Evolutionary conservation across 2,329 filamentous ascomycete species (phyloP), one percentile per base, ranked within the genome.

Genomic region (Paraphoma chrysanthemicola): DNA sequence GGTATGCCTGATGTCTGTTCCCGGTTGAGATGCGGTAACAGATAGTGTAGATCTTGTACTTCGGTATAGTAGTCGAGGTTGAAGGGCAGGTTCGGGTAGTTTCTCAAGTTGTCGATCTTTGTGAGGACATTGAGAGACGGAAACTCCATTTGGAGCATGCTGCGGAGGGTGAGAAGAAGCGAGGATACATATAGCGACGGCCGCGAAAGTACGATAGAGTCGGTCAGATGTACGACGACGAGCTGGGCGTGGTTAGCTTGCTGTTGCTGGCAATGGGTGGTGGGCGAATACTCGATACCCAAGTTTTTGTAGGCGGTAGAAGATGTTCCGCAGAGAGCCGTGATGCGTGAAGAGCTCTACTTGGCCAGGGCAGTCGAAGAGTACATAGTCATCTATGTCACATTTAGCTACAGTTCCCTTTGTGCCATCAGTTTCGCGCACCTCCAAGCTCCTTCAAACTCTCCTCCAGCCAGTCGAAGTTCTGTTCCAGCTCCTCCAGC

Each of bases 321-420:
- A 93, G 61, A 99, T 93, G 71, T 96, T 96, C 55, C 95, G 88
- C 65, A 99, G 80, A 12, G 93, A 96, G 54, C 89, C 88, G 79
- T 99, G 95, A 74, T 98, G 95, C 44, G 94, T 98, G 72, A 97
- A 98, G 6, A 99, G 85, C 79, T 99, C 95, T 47, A 98, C 94
- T 76, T 99, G 95, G 0, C 95, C 95, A 0, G 95, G 95, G 65
- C 95, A 98, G 79, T 99, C 95, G 63, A 99, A 97, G 10, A 99
- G 79, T 54, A 99, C 80, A 72, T 98, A 99, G 67, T 98, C 93
- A 63, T 97, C 92, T 79, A 57, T 36, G 44, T 51, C 11, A 28
- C 16, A 6, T 53, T 64, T 62, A 68, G 59, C 46, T 55, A 38
- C 30, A 31, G 36, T n/a, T 31, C 4, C 10, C 14, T 30, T 14